Conservation (phyloP, 2,329 filamentous ascomycete genomes). For the Microthyrium microscopicum region DNA sequence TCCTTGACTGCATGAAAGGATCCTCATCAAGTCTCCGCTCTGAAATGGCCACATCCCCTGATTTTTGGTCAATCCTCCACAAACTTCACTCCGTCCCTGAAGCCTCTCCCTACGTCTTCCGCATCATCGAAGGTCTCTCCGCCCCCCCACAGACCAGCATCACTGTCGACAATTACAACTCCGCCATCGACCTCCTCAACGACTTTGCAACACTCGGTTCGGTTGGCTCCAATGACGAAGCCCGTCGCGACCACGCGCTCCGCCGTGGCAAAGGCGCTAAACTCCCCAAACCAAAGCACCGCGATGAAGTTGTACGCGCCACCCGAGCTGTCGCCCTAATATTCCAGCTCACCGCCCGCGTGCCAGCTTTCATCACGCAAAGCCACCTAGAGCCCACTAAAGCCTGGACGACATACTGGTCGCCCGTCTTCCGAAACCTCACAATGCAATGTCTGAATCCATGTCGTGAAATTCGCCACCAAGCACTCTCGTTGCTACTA, state of each 20-base stretch:
- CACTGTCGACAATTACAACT: conserved; percentile 90
- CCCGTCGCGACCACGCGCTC: conserved; percentile 42
- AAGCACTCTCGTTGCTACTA: conserved; percentile 75
- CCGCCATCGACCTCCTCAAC: conserved; percentile 67
- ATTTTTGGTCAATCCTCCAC: conserved; percentile 88
- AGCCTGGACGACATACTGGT: conserved; percentile 98
- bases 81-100: conserved; percentile 52
- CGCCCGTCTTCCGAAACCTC: conserved; percentile 78
- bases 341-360: conserved; percentile 5
- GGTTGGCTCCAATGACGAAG: conserved; percentile 52
- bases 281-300: conserved; percentile 9
- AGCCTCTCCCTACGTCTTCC: conserved; percentile 64
- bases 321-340: conserved; percentile 47
- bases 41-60: conserved; percentile 88
- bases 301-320: conserved; percentile 71
- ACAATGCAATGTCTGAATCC: conserved; percentile 87
- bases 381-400: conserved; percentile 6
- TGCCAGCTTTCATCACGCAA: conserved; percentile 8
- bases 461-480: conserved; percentile 78
- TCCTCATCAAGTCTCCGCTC: conserved; percentile 64
- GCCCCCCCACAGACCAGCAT: conserved; percentile 58
- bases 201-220: conserved; percentile 77
- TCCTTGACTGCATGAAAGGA: conserved; percentile 64
- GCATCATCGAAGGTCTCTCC: conserved; percentile 62
- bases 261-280: conserved; percentile 26